These are phyloP conservation scores for Yamadazyma blattariae DNA, from an alignment of 1,139 yeast species.

Conservation along the genomic window DNA sequence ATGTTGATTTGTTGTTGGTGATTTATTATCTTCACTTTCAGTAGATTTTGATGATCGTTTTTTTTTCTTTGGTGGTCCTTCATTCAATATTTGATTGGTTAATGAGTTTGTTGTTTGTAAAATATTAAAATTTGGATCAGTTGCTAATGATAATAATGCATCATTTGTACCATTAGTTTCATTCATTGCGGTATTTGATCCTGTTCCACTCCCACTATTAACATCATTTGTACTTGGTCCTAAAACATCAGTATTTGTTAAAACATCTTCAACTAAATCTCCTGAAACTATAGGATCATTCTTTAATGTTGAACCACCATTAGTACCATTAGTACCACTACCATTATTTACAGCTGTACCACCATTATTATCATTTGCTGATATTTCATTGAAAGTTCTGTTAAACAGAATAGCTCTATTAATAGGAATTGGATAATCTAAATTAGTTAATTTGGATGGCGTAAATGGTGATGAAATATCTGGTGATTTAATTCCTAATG, in stretches of 20 bases:
- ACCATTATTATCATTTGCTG: too few relatives aligned
- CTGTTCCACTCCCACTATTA: background rate
- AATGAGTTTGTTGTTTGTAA: conserved; percentile 4
- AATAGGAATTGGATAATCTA: conserved; percentile 16
- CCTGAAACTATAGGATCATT: conserved; percentile 1
- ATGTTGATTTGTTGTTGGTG: conserved; percentile 3
- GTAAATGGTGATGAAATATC: conserved; percentile 14
- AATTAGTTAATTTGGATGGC: conserved; percentile 10
- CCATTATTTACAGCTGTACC: too few relatives aligned
- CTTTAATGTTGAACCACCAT: background rate
- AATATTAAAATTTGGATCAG: conserved; percentile 5
- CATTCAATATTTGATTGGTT: conserved; percentile 4
- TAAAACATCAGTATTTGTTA: conserved; percentile 1
- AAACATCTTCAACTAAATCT: conserved; percentile 2
- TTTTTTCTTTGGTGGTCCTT: conserved; percentile 1
- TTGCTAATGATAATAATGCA: conserved; percentile 1
- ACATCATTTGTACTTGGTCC: background rate
- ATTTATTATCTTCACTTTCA: conserved; percentile 11
- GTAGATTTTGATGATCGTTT: conserved; percentile 12
- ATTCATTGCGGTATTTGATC: too few relatives aligned
- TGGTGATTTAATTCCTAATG: conserved; percentile 16
- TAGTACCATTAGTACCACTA: too few relatives aligned
- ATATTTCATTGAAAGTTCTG: conserved; percentile 9
- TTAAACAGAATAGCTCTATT: conserved; percentile 14
- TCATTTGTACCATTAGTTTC: conserved; percentile 1